Evolutionary conservation across 75 land plant genomes (phyloP).

Genomic region (Sequoiadendron giganteum): DNA sequence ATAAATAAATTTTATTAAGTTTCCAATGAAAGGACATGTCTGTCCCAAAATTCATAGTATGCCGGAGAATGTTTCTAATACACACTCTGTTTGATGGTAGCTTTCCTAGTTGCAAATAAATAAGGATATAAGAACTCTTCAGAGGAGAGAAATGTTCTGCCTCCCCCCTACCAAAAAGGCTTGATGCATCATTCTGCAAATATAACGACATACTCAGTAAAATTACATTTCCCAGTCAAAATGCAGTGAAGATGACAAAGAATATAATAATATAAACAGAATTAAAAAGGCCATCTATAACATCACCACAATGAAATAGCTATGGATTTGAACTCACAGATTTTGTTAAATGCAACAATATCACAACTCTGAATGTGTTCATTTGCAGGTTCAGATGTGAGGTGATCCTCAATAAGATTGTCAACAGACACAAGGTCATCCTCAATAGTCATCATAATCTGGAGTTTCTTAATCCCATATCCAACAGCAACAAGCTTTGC

Average conservation of each 20-base stretch:
- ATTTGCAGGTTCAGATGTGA: conserved; percentile 40
- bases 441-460: conserved; percentile 87
- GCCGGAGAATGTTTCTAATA: not conserved
- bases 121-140: not conserved
- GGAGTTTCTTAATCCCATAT: conserved; percentile 44
- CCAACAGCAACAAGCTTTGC: conserved; percentile 50
- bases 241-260: not conserved
- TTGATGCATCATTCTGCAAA: conserved; percentile 3
- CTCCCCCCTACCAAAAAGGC: not conserved
- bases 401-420: conserved; percentile 45
- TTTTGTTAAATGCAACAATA: conserved; percentile 86
- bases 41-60: not conserved
- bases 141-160: not conserved
- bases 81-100: not conserved
- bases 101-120: not conserved
- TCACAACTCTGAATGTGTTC: conserved; percentile 69
- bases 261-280: not conserved
- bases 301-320: not conserved
- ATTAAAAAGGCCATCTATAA: not conserved
- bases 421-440: conserved; percentile 65
- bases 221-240: not conserved
- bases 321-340: conserved; percentile 27
- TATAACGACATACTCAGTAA: not conserved
- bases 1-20: not conserved
- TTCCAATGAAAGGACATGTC: not conserved